phyloP scores from a whole-genome alignment of 2,329 filamentous ascomycete genomes.

The Fusarium decemcellulare region DNA sequence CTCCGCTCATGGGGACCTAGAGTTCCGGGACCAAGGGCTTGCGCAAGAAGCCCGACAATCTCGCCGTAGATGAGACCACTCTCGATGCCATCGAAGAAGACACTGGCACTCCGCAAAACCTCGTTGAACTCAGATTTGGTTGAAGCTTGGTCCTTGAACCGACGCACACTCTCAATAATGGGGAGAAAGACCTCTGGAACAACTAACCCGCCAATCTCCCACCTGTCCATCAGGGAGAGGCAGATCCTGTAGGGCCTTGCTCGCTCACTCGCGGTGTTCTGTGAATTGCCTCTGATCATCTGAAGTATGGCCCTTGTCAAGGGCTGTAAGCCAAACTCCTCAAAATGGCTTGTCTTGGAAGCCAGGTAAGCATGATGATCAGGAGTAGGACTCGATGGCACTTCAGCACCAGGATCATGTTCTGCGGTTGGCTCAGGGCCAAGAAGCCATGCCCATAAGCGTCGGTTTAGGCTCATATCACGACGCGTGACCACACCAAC shows the following conservation, averaged over 20 bases:
- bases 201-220: conserved; percentile 94
- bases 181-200: conserved; percentile 92
- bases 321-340: conserved; percentile 80
- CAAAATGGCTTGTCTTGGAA: conserved; percentile 85
- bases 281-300: conserved; percentile 73
- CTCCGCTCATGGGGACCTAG: conserved; percentile 63
- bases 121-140: conserved; percentile 84
- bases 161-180: conserved; percentile 83
- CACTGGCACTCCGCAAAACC: conserved; percentile 91
- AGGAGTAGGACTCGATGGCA: conserved; percentile 58
- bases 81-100: conserved; percentile 98
- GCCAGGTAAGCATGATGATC: conserved; percentile 62
- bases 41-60: conserved; percentile 76
- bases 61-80: conserved; percentile 94
- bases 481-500: conserved; percentile 88
- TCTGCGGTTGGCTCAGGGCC: conserved; percentile 77
- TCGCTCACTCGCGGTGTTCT: conserved; percentile 67
- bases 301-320: conserved; percentile 81
- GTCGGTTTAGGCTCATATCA: conserved; percentile 96
- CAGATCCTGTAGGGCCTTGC: conserved; percentile 92
- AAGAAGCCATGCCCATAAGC: conserved; percentile 96
- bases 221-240: conserved; percentile 96
- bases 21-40: conserved; percentile 66
- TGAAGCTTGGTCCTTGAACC: conserved; percentile 76
- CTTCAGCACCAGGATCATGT: conserved; percentile 62